Conservation (phyloP, 257 asterid genomes). For the Leptodermis oblonga region DNA sequence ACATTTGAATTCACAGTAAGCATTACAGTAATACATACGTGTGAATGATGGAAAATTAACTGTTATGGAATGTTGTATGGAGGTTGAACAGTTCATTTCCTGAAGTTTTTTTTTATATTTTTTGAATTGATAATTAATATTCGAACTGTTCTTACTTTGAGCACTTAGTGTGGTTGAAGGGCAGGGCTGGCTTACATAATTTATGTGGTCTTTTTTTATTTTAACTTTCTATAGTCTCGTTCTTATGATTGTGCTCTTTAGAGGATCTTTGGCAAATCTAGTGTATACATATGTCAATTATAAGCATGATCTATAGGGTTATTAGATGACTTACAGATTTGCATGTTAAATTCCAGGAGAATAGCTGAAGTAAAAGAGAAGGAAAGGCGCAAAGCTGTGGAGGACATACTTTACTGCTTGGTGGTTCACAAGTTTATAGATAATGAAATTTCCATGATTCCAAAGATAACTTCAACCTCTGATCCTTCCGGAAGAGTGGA, state of each 20-base stretch:
- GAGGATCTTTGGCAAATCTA: background rate
- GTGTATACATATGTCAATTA: background rate
- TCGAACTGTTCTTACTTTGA: background rate
- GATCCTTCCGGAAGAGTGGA: slow-evolving; percentile 79
- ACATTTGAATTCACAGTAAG: background rate
- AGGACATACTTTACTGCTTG: slow-evolving; percentile 77
- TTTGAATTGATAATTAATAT: background rate
- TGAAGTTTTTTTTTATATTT: background rate
- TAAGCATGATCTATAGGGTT: background rate
- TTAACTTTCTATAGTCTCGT: background rate
- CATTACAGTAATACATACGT: background rate
- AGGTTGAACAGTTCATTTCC: background rate
- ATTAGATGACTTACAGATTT: slow-evolving; percentile 9
- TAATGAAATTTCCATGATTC: slow-evolving; percentile 65
- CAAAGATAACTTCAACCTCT: slow-evolving; percentile 55
- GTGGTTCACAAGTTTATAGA: slow-evolving; percentile 71
- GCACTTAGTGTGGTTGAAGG: background rate
- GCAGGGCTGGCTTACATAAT: background rate
- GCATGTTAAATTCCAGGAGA: slow-evolving; percentile 58
- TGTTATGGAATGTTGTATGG: background rate
- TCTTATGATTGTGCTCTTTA: background rate
- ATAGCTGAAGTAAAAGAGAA: slow-evolving; percentile 87
- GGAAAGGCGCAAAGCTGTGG: slow-evolving; percentile 64
- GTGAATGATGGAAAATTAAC: background rate
- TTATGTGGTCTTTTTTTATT: background rate